Conservation (phyloP, 495 filamentous ascomycete species). For the Penicillium desertorum region DNA sequence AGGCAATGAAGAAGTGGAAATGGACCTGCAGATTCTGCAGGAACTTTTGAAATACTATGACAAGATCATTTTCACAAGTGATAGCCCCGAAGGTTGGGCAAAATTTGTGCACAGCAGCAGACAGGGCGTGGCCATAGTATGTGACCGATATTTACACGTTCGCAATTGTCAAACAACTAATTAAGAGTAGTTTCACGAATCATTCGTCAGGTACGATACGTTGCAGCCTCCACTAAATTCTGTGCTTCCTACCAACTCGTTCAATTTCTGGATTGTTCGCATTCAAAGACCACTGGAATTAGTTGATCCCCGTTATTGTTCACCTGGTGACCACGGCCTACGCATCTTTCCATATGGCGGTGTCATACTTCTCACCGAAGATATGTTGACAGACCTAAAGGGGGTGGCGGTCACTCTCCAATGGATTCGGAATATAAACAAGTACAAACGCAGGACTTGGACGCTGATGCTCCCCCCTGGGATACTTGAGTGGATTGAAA, state of each 20-base stretch:
- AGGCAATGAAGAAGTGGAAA: constrained; percentile 15
- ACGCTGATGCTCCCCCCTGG: constrained; percentile 46
- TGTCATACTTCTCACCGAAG: constrained; percentile 63
- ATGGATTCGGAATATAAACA: constrained; percentile 50
- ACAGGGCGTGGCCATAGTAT: constrained; percentile 45
- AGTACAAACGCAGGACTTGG: constrained; percentile 30
- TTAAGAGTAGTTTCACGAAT: constrained; percentile 40
- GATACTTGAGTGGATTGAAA: constrained; percentile 41
- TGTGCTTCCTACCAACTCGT: constrained; percentile 17
- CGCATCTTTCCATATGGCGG: constrained; percentile 59
- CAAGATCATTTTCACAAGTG: constrained; percentile 33
- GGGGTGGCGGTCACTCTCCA: constrained; percentile 52
- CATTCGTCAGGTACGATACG: constrained; percentile 29
- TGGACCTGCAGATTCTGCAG: constrained; percentile 30
- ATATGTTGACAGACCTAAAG: constrained; percentile 54
- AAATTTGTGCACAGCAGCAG: constrained; percentile 36
- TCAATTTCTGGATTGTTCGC: constrained; percentile 43
- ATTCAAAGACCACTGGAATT: constrained; percentile 27
- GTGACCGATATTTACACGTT: constrained; percentile 7
- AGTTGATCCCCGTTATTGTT: constrained; percentile 12
- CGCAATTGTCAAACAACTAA: constrained; percentile 10
- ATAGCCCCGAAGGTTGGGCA: constrained; percentile 37
- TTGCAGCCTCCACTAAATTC: constrained; percentile 30
- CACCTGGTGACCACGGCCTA: constrained; percentile 29
- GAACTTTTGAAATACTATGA: constrained; percentile 32